Evolutionary conservation across 345 rosid genomes (phyloP).

Genomic region (Citrus cavaleriei): DNA sequence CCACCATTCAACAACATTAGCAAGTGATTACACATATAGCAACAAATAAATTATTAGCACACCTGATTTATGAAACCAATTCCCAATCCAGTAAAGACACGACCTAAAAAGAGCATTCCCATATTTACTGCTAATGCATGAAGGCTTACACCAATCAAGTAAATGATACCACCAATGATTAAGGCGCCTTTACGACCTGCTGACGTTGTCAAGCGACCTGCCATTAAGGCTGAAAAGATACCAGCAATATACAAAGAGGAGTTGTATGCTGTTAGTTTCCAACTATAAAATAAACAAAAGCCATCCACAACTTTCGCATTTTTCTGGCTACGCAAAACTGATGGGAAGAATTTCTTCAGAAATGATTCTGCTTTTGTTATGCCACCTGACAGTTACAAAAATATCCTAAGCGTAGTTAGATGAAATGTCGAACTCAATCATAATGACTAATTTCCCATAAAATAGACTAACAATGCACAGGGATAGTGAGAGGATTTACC

Average conservation of each 20-base stretch:
- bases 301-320: slow-evolving; percentile 8
- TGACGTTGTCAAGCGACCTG: slow-evolving; percentile 22
- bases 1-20: too few relatives aligned
- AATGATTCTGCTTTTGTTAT: slow-evolving; percentile 26
- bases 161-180: slow-evolving; percentile 29
- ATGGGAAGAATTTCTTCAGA: slow-evolving; percentile 31
- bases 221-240: slow-evolving; percentile 28
- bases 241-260: slow-evolving; percentile 43
- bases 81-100: slow-evolving; percentile 27
- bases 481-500: not conserved
- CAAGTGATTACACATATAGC: too few relatives aligned
- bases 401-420: too few relatives aligned
- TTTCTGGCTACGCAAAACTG: slow-evolving; percentile 15
- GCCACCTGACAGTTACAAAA: slow-evolving; percentile 17
- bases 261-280: slow-evolving; percentile 15
- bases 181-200: slow-evolving; percentile 28
- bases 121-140: slow-evolving; percentile 27
- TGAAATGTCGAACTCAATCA: too few relatives aligned
- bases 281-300: slow-evolving; percentile 27
- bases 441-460: too few relatives aligned
- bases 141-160: slow-evolving; percentile 22
- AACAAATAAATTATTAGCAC: not conserved
- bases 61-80: slow-evolving; percentile 42
- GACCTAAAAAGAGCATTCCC: slow-evolving; percentile 33
- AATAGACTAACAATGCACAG: too few relatives aligned